phyloP scores from a whole-genome alignment of 768 basidiomycete genomes.

The Neoboletus magnificus region DNA sequence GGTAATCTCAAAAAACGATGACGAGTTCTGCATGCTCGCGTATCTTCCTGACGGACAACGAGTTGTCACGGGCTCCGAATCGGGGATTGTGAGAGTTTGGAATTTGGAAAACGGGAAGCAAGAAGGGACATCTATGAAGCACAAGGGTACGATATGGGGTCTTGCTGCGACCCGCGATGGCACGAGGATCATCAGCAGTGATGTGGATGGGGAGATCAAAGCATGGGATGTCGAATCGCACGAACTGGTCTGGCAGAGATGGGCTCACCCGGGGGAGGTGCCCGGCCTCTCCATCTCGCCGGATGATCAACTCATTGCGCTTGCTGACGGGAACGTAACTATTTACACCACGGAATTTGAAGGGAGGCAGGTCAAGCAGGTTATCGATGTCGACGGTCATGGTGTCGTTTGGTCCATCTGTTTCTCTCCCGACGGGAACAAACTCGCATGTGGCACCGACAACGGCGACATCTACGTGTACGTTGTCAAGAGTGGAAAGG shows the following conservation, averaged over 20 bases:
- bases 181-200: not conserved
- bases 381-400: too few species aligned
- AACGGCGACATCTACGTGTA: too few species aligned
- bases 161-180: not conserved
- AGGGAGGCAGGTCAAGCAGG: too few species aligned
- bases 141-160: fast-evolving
- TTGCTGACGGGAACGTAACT: too few species aligned
- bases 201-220: not conserved
- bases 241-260: not conserved
- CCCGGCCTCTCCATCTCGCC: too few species aligned
- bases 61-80: constrained; percentile 1
- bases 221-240: constrained; percentile 3
- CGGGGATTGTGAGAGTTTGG: constrained; percentile 1
- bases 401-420: too few species aligned
- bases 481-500: too few species aligned
- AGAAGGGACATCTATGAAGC: not conserved
- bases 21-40: not conserved
- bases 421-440: too few species aligned
- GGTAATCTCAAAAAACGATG: not conserved
- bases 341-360: too few species aligned
- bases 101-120: not conserved
- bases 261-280: too few species aligned
- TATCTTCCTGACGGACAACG: constrained; percentile 1
- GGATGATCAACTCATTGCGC: too few species aligned
- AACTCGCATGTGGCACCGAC: too few species aligned